phyloP scores from a whole-genome alignment of 1,139 yeast species.

The Dujonia santamariae region DNA sequence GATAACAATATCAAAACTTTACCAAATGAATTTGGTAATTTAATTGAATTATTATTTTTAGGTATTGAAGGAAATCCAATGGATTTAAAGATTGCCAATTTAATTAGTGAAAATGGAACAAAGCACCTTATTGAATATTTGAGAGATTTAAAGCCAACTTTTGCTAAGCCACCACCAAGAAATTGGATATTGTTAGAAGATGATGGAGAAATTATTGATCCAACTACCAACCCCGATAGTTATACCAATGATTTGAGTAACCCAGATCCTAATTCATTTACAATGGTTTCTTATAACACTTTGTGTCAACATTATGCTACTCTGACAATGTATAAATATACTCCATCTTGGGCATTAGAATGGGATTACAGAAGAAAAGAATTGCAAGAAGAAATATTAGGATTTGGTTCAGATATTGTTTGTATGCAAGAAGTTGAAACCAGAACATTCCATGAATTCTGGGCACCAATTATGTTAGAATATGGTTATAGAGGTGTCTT shows the following conservation, averaged over 20 bases:
- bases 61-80: constrained; percentile 95
- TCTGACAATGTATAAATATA: constrained; percentile 84
- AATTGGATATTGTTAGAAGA: constrained; percentile 78
- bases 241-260: constrained; percentile 25
- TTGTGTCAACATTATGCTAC: constrained; percentile 96
- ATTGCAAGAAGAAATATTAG: constrained; percentile 68
- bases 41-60: constrained; percentile 78
- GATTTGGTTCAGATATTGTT: constrained; percentile 67
- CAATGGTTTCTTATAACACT: constrained; percentile 84
- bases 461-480: constrained; percentile 72
- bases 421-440: constrained; percentile 97
- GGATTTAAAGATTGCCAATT: constrained; percentile 59
- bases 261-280: constrained; percentile 43
- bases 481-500: constrained; percentile 80
- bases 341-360: constrained; percentile 95
- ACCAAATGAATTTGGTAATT: constrained; percentile 83
- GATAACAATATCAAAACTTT: constrained; percentile 76
- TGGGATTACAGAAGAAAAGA: constrained; percentile 90
- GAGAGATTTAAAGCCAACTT: constrained; percentile 77
- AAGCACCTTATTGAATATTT: constrained; percentile 75
- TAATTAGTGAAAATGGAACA: constrained; percentile 80
- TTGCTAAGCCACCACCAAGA: constrained; percentile 66
- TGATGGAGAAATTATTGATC: constrained; percentile 63
- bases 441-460: constrained; percentile 77
- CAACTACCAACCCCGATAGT: constrained; percentile 28